phyloP scores from a whole-genome alignment of 2,329 filamentous ascomycete species.

The Fusarium domesticum region DNA sequence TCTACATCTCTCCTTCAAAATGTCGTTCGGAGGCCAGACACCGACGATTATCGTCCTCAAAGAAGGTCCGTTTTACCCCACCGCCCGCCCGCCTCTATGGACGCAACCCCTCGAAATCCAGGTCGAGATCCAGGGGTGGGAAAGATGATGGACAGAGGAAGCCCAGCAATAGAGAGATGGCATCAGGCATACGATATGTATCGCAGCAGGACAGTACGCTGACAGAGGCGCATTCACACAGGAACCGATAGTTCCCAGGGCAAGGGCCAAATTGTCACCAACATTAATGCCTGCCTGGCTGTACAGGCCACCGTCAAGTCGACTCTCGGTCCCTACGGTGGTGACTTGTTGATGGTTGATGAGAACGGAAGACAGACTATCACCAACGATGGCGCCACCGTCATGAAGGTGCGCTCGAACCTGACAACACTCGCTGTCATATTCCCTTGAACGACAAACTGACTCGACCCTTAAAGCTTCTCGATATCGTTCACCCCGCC shows the following conservation, averaged over 20 bases:
- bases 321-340: conserved; percentile 93
- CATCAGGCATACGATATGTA: conserved; percentile 6
- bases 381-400: conserved; percentile 97
- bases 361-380: conserved; percentile 95
- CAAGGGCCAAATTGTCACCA: conserved; percentile 93
- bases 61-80: conserved; percentile 70
- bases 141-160: conserved; percentile 3
- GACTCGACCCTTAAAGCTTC: conserved; percentile 59
- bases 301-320: conserved; percentile 95
- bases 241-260: conserved; percentile 97
- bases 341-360: conserved; percentile 93
- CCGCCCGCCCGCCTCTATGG: conserved; percentile 30
- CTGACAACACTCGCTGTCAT: neutral
- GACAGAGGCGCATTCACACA: conserved; percentile 38
- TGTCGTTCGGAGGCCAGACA: conserved; percentile 97
- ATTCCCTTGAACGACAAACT: conserved; percentile 3
- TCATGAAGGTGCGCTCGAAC: conserved; percentile 76
- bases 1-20: conserved; percentile 40
- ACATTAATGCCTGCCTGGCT: conserved; percentile 96
- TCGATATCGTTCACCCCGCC: conserved; percentile 97
- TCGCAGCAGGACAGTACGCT: conserved; percentile 15
- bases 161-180: conserved; percentile 7
- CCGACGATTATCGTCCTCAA: conserved; percentile 97
- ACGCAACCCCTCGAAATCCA: conserved; percentile 21
- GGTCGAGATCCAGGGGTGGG: conserved; percentile 11